These are phyloP conservation scores for Barbatosphaeria neglecta DNA, from an alignment of 495 filamentous ascomycete species.

Conservation along the genomic window DNA sequence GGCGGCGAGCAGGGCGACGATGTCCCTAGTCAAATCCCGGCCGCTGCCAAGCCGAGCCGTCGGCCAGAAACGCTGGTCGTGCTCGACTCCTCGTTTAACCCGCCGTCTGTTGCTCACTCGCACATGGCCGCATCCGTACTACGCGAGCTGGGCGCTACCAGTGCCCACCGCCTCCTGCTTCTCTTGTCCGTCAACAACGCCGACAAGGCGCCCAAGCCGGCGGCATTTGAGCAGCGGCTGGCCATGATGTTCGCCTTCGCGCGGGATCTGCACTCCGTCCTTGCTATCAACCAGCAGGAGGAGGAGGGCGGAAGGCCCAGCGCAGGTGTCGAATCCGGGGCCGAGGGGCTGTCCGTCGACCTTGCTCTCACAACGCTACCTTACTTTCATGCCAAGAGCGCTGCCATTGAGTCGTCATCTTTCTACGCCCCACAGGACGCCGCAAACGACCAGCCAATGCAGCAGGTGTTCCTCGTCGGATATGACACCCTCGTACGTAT, in stretches of 20 bases:
- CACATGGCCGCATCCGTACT: conserved; percentile 62
- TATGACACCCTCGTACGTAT: conserved; percentile 83
- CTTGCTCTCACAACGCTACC: conserved; percentile 73
- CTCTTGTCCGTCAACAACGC: conserved; percentile 86
- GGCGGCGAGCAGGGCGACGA: conserved; percentile 5
- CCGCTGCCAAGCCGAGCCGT: conserved; percentile 9
- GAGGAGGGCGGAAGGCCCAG: conserved; percentile 1
- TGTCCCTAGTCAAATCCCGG: conserved; percentile 2
- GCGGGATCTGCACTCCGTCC: conserved; percentile 36
- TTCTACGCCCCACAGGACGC: conserved; percentile 29
- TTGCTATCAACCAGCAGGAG: conserved; percentile 2
- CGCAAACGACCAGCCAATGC: conserved; percentile 8
- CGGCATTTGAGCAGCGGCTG: conserved; percentile 68
- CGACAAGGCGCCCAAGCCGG: conserved; percentile 80
- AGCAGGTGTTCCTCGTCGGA: conserved; percentile 72
- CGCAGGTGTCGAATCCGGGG: conserved; percentile 3
- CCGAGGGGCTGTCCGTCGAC: conserved; percentile 46
- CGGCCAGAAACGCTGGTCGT: conserved; percentile 49
- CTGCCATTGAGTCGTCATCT: conserved; percentile 46
- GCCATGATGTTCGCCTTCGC: conserved; percentile 82
- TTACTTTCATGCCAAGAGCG: conserved; percentile 75
- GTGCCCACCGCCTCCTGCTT: conserved; percentile 51
- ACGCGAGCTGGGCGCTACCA: conserved; percentile 17
- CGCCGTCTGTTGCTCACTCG: conserved; percentile 75
- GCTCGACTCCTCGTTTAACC: conserved; percentile 93